Evolutionary conservation across 2,329 filamentous ascomycete genomes (phyloP).

Genomic region (Botrytis aclada): DNA sequence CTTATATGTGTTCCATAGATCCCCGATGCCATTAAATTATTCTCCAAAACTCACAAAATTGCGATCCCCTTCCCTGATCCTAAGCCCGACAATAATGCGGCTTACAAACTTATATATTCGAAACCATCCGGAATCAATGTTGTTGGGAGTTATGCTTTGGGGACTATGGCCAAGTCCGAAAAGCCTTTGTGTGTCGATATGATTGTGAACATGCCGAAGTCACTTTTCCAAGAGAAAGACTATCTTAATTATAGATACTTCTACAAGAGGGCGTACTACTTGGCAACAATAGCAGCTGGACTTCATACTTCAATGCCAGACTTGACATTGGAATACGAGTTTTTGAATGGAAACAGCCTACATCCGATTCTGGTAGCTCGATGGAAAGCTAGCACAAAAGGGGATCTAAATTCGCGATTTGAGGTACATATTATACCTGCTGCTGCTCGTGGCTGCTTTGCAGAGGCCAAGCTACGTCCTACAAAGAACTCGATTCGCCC

Average conservation of each 20-base stretch:
- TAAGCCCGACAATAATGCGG: conserved; percentile 68
- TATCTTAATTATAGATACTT: conserved; percentile 92
- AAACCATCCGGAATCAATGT: conserved; percentile 79
- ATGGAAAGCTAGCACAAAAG: conserved; percentile 39
- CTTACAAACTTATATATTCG: conserved; percentile 77
- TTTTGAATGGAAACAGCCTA: conserved; percentile 70
- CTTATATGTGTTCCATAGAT: conserved; percentile 49
- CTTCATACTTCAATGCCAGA: conserved; percentile 57
- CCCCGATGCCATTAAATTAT: conserved; percentile 61
- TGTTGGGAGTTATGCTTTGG: conserved; percentile 80
- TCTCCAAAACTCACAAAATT: conserved; percentile 66
- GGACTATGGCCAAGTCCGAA: conserved; percentile 67
- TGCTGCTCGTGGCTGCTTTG: conserved; percentile 66
- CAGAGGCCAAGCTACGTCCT: conserved; percentile 66
- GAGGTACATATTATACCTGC: conserved; percentile 76
- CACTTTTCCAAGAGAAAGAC: conserved; percentile 89
- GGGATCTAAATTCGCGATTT: conserved; percentile 44
- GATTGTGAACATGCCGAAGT: conserved; percentile 77
- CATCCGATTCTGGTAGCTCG: conserved; percentile 62
- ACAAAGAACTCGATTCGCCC: conserved; percentile 66
- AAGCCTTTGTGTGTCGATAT: conserved; percentile 67
- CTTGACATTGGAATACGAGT: conserved; percentile 58
- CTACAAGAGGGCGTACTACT: conserved; percentile 88
- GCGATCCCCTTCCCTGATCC: conserved; percentile 84
- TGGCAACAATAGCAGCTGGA: conserved; percentile 74